Conservation (phyloP, 129 eudicot species). For the Helianthus tuberosus region DNA sequence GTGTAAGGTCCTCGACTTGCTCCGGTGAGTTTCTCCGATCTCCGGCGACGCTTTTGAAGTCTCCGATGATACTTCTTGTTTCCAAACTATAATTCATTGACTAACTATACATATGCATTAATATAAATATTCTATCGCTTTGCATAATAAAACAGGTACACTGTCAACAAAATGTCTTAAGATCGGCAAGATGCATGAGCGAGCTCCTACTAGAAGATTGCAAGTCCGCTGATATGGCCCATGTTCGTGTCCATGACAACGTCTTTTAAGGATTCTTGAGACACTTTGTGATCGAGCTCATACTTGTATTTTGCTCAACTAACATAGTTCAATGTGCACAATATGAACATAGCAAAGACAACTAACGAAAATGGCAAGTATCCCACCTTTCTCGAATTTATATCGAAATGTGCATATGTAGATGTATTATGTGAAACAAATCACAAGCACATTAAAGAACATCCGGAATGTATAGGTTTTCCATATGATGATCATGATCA, state of each 20-base stretch:
- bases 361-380: slow-evolving; percentile 65
- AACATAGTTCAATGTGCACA: slow-evolving; percentile 72
- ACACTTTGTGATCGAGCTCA: slow-evolving; percentile 60
- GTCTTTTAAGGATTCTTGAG: slow-evolving; percentile 43
- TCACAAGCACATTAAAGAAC: slow-evolving; percentile 38
- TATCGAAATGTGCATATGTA: slow-evolving; percentile 62
- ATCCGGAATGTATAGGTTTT: slow-evolving; percentile 51
- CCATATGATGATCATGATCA: slow-evolving; percentile 75
- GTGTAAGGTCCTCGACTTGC: too few species aligned
- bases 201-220: slow-evolving; percentile 74
- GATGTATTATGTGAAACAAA: slow-evolving; percentile 46
- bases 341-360: slow-evolving; percentile 40
- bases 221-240: slow-evolving; percentile 49
- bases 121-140: too few species aligned
- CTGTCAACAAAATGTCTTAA: slow-evolving; percentile 64
- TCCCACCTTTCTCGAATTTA: slow-evolving; percentile 63
- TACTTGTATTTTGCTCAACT: slow-evolving; percentile 56
- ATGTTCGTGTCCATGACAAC: slow-evolving; percentile 26
- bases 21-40: too few species aligned
- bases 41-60: too few species aligned
- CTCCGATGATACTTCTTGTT: too few species aligned
- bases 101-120: too few species aligned
- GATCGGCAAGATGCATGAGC: slow-evolving; percentile 75
- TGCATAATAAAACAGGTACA: slow-evolving; percentile 43
- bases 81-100: too few species aligned